phyloP scores from a whole-genome alignment of 23 red algal species.

The Gracilaria domingensis region DNA sequence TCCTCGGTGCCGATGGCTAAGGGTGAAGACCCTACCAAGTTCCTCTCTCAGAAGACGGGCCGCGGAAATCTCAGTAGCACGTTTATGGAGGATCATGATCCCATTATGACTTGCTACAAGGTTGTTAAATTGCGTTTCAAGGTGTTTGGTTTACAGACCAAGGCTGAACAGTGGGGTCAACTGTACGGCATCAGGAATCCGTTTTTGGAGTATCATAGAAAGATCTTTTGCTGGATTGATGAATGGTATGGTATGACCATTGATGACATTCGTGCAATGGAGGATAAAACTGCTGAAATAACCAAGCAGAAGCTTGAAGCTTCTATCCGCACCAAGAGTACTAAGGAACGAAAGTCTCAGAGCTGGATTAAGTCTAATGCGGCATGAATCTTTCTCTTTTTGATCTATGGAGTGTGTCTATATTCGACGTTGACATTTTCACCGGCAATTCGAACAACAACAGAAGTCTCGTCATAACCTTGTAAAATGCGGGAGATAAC shows the following conservation, averaged over 20 bases:
- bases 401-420: background rate
- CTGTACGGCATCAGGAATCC: conserved; percentile 82
- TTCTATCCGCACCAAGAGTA: conserved; percentile 33
- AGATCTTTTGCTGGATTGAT: conserved; percentile 93
- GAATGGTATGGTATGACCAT: conserved; percentile 86
- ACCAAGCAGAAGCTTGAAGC: conserved; percentile 56
- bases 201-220: conserved; percentile 82
- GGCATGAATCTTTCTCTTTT: background rate
- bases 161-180: conserved; percentile 90
- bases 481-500: conserved; percentile 13
- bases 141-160: conserved; percentile 85
- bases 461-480: background rate
- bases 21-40: conserved; percentile 82
- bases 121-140: conserved; percentile 85
- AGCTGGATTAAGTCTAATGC: background rate
- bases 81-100: conserved; percentile 74
- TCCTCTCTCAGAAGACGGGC: conserved; percentile 70
- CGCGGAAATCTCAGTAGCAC: conserved; percentile 72
- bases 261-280: conserved; percentile 88
- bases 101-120: conserved; percentile 88
- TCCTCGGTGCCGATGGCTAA: conserved; percentile 51
- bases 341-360: background rate
- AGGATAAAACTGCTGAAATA: conserved; percentile 79
- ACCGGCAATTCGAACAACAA: background rate
- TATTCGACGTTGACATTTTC: background rate